A percentile compares a stretch with the other conserved stretches of the same genome.
phyloP scores from a whole-genome alignment of 306 rosid genomes.

The Sechiopsis laciniata region DNA sequence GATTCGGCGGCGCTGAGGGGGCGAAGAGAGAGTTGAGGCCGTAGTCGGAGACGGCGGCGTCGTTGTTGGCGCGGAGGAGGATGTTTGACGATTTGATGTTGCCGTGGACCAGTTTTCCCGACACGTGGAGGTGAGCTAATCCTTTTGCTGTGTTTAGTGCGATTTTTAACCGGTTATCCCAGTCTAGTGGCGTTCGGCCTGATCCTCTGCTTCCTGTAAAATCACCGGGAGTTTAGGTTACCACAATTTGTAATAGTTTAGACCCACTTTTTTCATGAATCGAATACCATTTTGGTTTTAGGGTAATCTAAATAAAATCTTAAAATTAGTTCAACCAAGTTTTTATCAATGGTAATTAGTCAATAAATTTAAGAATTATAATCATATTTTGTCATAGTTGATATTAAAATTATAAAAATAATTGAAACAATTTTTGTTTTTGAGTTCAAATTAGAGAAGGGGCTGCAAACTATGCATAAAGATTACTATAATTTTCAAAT shows the following conservation, averaged over 20 bases:
- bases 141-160: constrained; percentile 74
- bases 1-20: constrained; percentile 55
- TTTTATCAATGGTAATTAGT: too few species aligned
- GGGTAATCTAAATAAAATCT: too few species aligned
- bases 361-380: too few species aligned
- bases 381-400: too few species aligned
- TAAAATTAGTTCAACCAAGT: too few species aligned
- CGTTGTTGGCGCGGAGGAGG: constrained; percentile 61
- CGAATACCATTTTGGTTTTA: too few species aligned
- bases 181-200: constrained; percentile 85
- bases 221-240: constrained; percentile 17
- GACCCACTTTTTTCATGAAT: background rate
- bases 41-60: constrained; percentile 65
- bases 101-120: constrained; percentile 84
- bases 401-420: too few species aligned
- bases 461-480: too few species aligned
- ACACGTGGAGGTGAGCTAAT: constrained; percentile 66
- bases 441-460: too few species aligned
- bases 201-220: constrained; percentile 87
- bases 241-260: background rate
- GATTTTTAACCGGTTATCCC: constrained; percentile 84
- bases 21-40: constrained; percentile 73
- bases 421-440: too few species aligned
- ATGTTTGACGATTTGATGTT: constrained; percentile 86
- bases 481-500: too few species aligned